phyloP scores from a whole-genome alignment of 1,284 basidiomycete genomes.

The Leccinum solheimii region DNA sequence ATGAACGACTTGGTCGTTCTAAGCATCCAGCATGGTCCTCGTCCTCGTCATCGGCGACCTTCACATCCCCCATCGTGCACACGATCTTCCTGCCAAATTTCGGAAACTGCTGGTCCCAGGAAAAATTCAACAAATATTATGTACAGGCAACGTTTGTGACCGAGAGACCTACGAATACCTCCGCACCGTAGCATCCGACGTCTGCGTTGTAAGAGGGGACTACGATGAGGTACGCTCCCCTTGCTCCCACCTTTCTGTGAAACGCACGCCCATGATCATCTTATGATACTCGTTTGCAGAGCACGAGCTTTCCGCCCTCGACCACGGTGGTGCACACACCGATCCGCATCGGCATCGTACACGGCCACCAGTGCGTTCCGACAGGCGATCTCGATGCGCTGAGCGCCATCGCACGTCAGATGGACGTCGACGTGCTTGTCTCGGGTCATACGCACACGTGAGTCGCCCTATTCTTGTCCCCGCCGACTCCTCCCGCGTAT shows the following conservation, averaged over 20 bases:
- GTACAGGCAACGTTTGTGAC: constrained; percentile 97
- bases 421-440: constrained; percentile 96
- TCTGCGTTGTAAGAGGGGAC: constrained; percentile 91
- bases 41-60: constrained; percentile 94
- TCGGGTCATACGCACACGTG: constrained; percentile 94
- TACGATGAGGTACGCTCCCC: constrained; percentile 80
- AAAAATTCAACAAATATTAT: constrained; percentile 98
- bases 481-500: not conserved
- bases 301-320: constrained; percentile 76
- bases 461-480: constrained; percentile 32
- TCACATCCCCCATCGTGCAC: constrained; percentile 85
- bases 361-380: constrained; percentile 94
- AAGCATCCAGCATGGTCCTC: constrained; percentile 56
- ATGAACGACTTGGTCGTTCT: constrained; percentile 12
- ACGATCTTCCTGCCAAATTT: constrained; percentile 94
- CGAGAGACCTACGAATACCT: constrained; percentile 97
- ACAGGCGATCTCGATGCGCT: constrained; percentile 90
- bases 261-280: constrained; percentile 11
- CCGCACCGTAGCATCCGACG: constrained; percentile 94
- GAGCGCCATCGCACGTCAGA: constrained; percentile 84
- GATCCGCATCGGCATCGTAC: constrained; percentile 91
- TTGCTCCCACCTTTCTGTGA: not conserved
- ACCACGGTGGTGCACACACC: constrained; percentile 82
- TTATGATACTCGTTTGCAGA: constrained; percentile 39
- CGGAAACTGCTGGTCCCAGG: constrained; percentile 96